phyloP scores from a whole-genome alignment of 257 asterid species.

The Nicotiana noctiflora region DNA sequence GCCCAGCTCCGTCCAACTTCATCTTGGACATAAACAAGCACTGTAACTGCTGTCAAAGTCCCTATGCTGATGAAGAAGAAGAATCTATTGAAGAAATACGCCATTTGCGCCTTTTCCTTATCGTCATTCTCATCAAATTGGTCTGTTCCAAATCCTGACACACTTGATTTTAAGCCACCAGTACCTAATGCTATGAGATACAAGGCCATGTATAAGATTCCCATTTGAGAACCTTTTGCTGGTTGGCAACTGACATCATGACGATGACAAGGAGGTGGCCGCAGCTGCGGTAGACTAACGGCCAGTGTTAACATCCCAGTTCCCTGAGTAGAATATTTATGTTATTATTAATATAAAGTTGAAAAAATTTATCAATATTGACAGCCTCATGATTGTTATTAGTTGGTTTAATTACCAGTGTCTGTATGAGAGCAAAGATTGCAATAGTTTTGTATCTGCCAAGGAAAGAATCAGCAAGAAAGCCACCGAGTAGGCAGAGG shows the following conservation, averaged over 20 bases:
- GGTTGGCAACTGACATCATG: constrained; percentile 30
- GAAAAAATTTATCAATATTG: not conserved
- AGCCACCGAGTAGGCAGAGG: constrained; percentile 75
- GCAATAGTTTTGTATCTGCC: constrained; percentile 76
- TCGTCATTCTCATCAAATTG: constrained; percentile 80
- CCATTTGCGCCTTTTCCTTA: constrained; percentile 68
- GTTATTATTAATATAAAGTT: not conserved
- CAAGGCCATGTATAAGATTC: constrained; percentile 54
- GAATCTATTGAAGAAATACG: constrained; percentile 74
- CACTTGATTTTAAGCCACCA: constrained; percentile 85
- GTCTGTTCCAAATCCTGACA: constrained; percentile 84
- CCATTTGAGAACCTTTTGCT: constrained; percentile 70
- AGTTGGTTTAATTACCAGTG: constrained; percentile 28
- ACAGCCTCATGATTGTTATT: not conserved
- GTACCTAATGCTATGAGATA: constrained; percentile 82
- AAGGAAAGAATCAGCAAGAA: constrained; percentile 81
- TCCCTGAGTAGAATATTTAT: constrained; percentile 33
- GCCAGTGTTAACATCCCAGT: constrained; percentile 57
- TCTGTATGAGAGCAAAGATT: constrained; percentile 47
- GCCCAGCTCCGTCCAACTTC: constrained; percentile 67
- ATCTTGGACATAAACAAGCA: constrained; percentile 78
- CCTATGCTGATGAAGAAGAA: constrained; percentile 91
- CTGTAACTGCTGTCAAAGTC: constrained; percentile 71
- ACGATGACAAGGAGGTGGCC: constrained; percentile 62
- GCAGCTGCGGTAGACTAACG: constrained; percentile 49